phyloP scores from a whole-genome alignment of 1,284 basidiomycete genomes.

The Marasmius oreades region DNA sequence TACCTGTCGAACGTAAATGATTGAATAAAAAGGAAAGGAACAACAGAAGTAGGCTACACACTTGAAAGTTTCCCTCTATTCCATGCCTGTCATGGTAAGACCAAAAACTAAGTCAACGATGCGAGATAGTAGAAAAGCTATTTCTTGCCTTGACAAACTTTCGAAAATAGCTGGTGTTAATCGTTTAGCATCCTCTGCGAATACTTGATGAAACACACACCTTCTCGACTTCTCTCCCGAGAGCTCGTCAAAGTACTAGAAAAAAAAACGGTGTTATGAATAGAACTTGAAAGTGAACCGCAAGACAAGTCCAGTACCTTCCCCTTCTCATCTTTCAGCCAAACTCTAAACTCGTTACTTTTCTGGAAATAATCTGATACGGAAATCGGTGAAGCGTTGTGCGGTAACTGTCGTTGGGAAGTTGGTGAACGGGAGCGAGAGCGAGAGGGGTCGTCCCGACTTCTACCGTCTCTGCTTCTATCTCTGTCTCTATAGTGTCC shows the following conservation, averaged over 20 bases:
- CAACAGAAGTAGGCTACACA: slow-evolving; percentile 26
- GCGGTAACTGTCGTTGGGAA: slow-evolving; percentile 35
- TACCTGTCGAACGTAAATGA: slow-evolving; percentile 33
- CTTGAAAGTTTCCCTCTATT: slow-evolving; percentile 69
- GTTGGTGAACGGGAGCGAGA: slow-evolving; percentile 1
- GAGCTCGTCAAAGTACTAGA: slow-evolving; percentile 73
- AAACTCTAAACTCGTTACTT: slow-evolving; percentile 70
- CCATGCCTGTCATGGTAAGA: slow-evolving; percentile 51
- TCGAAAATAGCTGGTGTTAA: slow-evolving; percentile 66
- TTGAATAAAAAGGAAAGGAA: slow-evolving; percentile 2
- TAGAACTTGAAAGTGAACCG: slow-evolving; percentile 4
- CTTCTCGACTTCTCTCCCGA: slow-evolving; percentile 71
- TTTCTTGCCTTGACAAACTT: slow-evolving; percentile 72
- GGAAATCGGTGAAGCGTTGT: slow-evolving; percentile 51
- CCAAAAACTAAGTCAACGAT: neutral
- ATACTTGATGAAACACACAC: slow-evolving; percentile 36
- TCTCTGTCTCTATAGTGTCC: neutral
- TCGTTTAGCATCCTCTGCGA: slow-evolving; percentile 24
- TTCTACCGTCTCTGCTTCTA: neutral
- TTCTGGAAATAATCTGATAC: slow-evolving; percentile 78
- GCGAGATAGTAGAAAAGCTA: neutral
- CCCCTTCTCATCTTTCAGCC: slow-evolving; percentile 75
- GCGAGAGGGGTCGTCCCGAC: neutral
- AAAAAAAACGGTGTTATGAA: neutral
- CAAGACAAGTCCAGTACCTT: slow-evolving; percentile 46